phyloP scores from a whole-genome alignment of 2,329 filamentous ascomycete species.

The Acephala macrosclerotiorum region DNA sequence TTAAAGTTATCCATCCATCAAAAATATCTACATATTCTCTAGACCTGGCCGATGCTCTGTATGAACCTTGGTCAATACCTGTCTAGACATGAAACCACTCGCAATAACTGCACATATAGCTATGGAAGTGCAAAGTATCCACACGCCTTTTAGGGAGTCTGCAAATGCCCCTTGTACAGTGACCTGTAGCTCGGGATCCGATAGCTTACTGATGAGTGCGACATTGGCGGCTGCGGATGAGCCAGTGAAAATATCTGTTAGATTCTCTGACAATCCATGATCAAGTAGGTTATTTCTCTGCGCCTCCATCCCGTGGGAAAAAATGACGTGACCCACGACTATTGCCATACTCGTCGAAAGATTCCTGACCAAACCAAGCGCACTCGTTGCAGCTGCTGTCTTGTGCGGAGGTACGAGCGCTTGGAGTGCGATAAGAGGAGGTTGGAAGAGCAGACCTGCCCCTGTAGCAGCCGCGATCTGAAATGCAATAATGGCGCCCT shows the following conservation, averaged over 20 bases:
- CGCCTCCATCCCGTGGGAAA: constrained; percentile 47
- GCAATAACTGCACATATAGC: no score
- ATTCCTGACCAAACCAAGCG: constrained; percentile 64
- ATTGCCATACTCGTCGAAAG: constrained; percentile 48
- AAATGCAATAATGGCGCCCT: constrained; percentile 62
- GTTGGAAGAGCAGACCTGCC: constrained; percentile 72
- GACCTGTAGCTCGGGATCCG: no score
- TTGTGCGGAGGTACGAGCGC: constrained; percentile 65
- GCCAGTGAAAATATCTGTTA: constrained; percentile 24
- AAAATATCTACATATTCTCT: no score
- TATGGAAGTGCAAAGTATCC: no score
- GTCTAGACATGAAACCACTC: no score
- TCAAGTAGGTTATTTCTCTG: not conserved
- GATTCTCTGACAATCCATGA: not conserved
- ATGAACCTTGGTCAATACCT: no score
- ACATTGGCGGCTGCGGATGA: not conserved
- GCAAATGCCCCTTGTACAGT: no score
- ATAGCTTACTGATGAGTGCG: no score
- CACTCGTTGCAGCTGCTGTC: constrained; percentile 69
- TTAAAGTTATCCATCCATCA: no score
- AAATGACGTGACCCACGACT: constrained; percentile 54
- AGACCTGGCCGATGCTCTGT: no score
- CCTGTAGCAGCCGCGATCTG: constrained; percentile 68
- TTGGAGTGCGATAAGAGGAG: constrained; percentile 71
- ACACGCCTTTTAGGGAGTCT: no score